Percentiles rank a stretch among this genome's conserved stretches.
These are phyloP conservation scores for Plasmodium sp. DNA, from an alignment of 169 alveolate genomes.

Conservation along the genomic window DNA sequence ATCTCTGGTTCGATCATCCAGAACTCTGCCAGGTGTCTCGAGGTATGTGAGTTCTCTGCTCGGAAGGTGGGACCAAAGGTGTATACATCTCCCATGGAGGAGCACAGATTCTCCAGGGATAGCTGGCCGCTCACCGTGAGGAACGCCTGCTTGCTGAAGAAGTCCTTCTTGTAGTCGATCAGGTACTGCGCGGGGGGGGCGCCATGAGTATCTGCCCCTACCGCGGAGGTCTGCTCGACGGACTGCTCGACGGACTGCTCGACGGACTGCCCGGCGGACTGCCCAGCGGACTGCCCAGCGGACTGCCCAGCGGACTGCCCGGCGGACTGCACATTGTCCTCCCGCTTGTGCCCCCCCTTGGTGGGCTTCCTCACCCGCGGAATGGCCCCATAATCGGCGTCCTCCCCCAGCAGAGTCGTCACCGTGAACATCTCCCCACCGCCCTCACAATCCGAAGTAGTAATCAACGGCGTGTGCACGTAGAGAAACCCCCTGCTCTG, in stretches of 20 bases:
- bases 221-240: too few relatives aligned
- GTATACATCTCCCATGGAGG: conserved; percentile 97
- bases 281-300: too few relatives aligned
- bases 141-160: conserved; percentile 96
- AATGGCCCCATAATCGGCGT: conserved; percentile 74
- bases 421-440: conserved; percentile 99
- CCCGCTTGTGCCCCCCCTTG: conserved; percentile 18
- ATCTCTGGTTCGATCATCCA: conserved; percentile 99
- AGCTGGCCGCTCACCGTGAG: conserved; percentile 99
- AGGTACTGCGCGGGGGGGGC: conserved; percentile 8
- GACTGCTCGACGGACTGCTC: too few relatives aligned
- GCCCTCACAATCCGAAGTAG: conserved; percentile 99
- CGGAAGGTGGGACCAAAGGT: conserved; percentile 99
- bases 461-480: conserved; percentile 98
- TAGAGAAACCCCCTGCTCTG: conserved; percentile 95
- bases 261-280: too few relatives aligned
- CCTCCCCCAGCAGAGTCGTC: conserved; percentile 92
- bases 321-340: background rate
- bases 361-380: conserved; percentile 23
- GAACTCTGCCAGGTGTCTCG: conserved; percentile 98
- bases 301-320: too few relatives aligned
- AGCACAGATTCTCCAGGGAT: conserved; percentile 94
- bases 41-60: conserved; percentile 98
- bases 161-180: conserved; percentile 92
- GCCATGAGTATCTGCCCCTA: background rate